These are phyloP conservation scores for Coffea canephora DNA, from an alignment of 257 asterid species.

Conservation along the genomic window DNA sequence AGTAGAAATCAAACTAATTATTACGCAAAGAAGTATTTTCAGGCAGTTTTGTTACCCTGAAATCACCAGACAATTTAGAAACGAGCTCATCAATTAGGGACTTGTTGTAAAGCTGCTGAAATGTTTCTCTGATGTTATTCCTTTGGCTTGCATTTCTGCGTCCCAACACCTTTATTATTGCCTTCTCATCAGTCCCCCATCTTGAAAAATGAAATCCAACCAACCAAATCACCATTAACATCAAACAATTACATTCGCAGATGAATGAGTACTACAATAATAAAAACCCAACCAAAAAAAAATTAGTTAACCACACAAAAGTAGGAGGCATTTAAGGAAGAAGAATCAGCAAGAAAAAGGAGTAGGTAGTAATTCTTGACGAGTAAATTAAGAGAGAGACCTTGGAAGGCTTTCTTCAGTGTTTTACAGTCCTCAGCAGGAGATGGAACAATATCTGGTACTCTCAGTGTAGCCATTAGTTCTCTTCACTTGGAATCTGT, in stretches of 20 bases:
- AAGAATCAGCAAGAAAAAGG: neutral
- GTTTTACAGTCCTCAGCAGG: slow-evolving; percentile 59
- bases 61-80: slow-evolving; percentile 70
- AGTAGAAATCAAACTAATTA: too few species aligned
- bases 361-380: neutral
- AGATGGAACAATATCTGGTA: slow-evolving; percentile 57
- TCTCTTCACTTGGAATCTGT: too few species aligned
- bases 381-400: slow-evolving; percentile 21
- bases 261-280: neutral
- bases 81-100: slow-evolving; percentile 47
- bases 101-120: slow-evolving; percentile 44
- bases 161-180: slow-evolving; percentile 52
- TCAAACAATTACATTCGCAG: neutral
- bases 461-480: too few species aligned
- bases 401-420: slow-evolving; percentile 52
- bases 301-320: neutral
- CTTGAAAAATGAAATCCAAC: slow-evolving; percentile 33
- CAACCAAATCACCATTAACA: neutral
- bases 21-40: neutral
- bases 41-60: slow-evolving; percentile 40
- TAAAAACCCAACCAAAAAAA: neutral
- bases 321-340: neutral
- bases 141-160: slow-evolving; percentile 60
- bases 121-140: slow-evolving; percentile 56
- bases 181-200: slow-evolving; percentile 64